phyloP scores from a whole-genome alignment of 768 basidiomycete species.

The Suillus americanus region DNA sequence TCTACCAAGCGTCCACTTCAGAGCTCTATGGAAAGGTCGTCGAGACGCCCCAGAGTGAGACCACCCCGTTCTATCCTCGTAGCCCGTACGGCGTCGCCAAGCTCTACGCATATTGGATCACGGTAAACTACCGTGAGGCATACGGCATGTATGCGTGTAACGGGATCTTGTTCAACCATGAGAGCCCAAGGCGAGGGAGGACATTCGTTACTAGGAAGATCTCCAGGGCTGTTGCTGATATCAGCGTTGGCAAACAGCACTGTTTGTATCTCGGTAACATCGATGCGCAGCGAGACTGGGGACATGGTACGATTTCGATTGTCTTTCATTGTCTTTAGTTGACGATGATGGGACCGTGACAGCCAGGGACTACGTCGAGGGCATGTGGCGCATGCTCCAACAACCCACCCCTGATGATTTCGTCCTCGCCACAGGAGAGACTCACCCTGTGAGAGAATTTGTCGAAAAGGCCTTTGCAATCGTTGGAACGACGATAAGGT shows the following conservation, averaged over 20 bases:
- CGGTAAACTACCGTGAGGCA: slow-evolving; percentile 90
- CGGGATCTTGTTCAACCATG: slow-evolving; percentile 97
- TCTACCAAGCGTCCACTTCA: slow-evolving; percentile 97
- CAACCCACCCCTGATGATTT: slow-evolving; percentile 83
- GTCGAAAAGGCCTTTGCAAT: slow-evolving; percentile 84
- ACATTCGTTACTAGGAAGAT: slow-evolving; percentile 98
- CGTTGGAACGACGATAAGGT: slow-evolving; percentile 69
- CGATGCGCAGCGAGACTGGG: slow-evolving; percentile 96
- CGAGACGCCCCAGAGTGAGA: slow-evolving; percentile 93
- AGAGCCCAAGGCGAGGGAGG: slow-evolving; percentile 90
- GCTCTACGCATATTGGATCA: slow-evolving; percentile 89
- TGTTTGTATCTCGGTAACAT: slow-evolving; percentile 94
- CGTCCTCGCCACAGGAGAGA: slow-evolving; percentile 95
- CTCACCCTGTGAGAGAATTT: slow-evolving; percentile 90
- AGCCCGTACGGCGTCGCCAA: slow-evolving; percentile 97
- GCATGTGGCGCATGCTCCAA: slow-evolving; percentile 98
- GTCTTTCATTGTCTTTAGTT: not conserved
- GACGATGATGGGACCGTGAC: not conserved
- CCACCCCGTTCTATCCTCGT: slow-evolving; percentile 97
- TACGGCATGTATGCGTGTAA: slow-evolving; percentile 97
- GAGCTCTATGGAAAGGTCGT: slow-evolving; percentile 97
- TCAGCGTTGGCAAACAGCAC: slow-evolving; percentile 81
- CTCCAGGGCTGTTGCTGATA: slow-evolving; percentile 89
- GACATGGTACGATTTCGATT: slow-evolving; percentile 68
- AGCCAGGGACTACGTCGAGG: slow-evolving; percentile 92